Base-by-base conservation (phyloP, 495 filamentous ascomycete species). In the Penicillium arizonense region DNA sequence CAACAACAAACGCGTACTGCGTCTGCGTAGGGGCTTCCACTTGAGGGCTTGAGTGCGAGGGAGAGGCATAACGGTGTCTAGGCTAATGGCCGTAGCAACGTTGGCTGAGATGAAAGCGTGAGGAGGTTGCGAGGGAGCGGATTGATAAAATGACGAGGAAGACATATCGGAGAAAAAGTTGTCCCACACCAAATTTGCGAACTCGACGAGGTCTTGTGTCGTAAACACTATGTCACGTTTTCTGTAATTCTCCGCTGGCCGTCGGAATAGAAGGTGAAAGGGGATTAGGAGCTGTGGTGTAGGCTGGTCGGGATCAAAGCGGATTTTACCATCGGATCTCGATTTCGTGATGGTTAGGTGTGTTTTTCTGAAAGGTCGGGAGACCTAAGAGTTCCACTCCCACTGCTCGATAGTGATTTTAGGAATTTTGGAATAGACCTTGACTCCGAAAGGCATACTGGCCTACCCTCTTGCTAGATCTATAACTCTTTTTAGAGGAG, bases 151-250 rank as follows among this genome's bases (percentile, higher is more conserved):
- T n/a, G n/a, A n/a, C n/a, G n/a, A n/a, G n/a, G n/a, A n/a, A n/a
- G n/a, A n/a, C n/a, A n/a, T n/a, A n/a, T n/a, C n/a, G n/a, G n/a
- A n/a, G n/a, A n/a, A n/a, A n/a, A n/a, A n/a, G n/a, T n/a, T n/a
- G n/a, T n/a, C 38, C 47, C 47, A 50, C 7, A 50, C 47, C 26
- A 32, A 7, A 9, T 16, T 14, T 14, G 47, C 47, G 39, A 50
- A 42, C 14, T 50, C 47, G 38, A 50, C 32, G 26, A 50, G 35
- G 3, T 50, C 47, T 12, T 50, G 47, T 32, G 47, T 50, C 11
- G 3, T 11, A 34, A 50, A 33, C 10, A 50, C 24, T 28, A 50
- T 13, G 16, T 50, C 47, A 21, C 20, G 10, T 20, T 50, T 36
- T n/a, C 39, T 21, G 26, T 34, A 3, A 10, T 34, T 42, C 14